Conservation (phyloP, 1,139 yeast genomes). For the Debaryomyces fabryi region DNA sequence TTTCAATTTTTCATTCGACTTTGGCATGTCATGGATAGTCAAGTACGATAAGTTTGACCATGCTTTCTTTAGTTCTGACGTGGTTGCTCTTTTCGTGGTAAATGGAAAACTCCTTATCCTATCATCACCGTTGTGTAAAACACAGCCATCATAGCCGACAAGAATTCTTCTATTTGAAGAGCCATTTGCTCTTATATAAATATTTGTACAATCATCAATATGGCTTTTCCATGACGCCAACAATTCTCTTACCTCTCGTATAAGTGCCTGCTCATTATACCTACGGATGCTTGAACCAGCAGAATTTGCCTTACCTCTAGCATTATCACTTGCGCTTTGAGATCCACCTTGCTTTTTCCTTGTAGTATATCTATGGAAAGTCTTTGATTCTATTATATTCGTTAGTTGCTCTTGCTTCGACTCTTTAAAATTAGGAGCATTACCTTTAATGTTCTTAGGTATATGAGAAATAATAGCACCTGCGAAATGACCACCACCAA, state of each 20-base stretch:
- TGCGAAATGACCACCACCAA: slow-evolving; percentile 98
- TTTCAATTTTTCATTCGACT: slow-evolving; percentile 36
- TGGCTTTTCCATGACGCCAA: slow-evolving; percentile 65
- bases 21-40: slow-evolving; percentile 58
- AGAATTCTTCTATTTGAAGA: slow-evolving; percentile 64
- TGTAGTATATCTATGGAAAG: slow-evolving; percentile 93
- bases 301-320: slow-evolving; percentile 93
- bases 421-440: slow-evolving; percentile 46
- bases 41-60: slow-evolving; percentile 80
- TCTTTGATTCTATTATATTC: slow-evolving; percentile 70
- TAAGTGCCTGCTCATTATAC: slow-evolving; percentile 83
- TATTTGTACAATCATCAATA: slow-evolving; percentile 60
- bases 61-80: slow-evolving; percentile 76
- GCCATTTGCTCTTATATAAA: slow-evolving; percentile 87
- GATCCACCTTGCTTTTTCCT: slow-evolving; percentile 98
- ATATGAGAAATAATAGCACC: slow-evolving; percentile 87
- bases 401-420: slow-evolving; percentile 60
- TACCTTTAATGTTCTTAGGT: slow-evolving; percentile 57
- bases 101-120: slow-evolving; percentile 78
- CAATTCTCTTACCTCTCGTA: slow-evolving; percentile 72
- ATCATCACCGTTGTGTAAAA: slow-evolving; percentile 49
- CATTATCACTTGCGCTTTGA: slow-evolving; percentile 88
- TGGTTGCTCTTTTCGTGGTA: slow-evolving; percentile 87
- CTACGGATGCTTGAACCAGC: slow-evolving; percentile 93
- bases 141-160: slow-evolving; percentile 65